phyloP scores from a whole-genome alignment of 2,329 filamentous ascomycete species.

The Beauveria sp. region DNA sequence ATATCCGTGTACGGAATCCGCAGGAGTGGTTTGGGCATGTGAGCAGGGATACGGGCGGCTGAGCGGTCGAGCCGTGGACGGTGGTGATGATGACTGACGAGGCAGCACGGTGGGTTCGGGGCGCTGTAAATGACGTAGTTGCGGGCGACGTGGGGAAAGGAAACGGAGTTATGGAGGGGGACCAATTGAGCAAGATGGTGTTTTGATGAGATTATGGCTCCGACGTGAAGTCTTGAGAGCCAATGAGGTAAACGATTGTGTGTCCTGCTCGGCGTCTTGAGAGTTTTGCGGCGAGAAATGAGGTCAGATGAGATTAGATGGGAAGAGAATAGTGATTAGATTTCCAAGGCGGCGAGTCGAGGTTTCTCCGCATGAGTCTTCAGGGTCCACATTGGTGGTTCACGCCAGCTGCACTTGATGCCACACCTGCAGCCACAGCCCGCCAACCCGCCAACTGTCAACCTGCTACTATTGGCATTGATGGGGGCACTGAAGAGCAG shows the following conservation, averaged over 20 bases:
- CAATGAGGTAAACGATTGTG: too few species aligned
- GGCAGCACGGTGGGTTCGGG: background rate
- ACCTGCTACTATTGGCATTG: background rate
- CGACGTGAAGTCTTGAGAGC: too few species aligned
- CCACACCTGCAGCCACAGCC: too few species aligned
- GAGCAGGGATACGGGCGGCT: slow-evolving; percentile 13
- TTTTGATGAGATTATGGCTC: background rate
- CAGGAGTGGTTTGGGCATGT: slow-evolving; percentile 65
- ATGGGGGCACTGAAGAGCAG: background rate
- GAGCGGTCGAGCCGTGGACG: background rate
- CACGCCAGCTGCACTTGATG: too few species aligned
- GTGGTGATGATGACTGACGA: background rate
- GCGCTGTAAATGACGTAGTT: slow-evolving; percentile 1
- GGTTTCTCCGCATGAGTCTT: background rate
- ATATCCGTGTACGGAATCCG: slow-evolving; percentile 87
- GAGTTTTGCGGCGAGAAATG: background rate
- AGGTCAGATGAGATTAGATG: background rate
- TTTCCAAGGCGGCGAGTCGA: background rate
- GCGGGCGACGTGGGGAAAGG: background rate
- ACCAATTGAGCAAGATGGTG: background rate
- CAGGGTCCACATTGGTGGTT: background rate
- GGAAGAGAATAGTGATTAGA: background rate
- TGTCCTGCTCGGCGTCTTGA: background rate
- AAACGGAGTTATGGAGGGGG: too few species aligned
- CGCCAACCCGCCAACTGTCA: too few species aligned